These are phyloP conservation scores for Aspergillus avenaceus DNA, from an alignment of 495 filamentous ascomycete species.

Conservation along the genomic window DNA sequence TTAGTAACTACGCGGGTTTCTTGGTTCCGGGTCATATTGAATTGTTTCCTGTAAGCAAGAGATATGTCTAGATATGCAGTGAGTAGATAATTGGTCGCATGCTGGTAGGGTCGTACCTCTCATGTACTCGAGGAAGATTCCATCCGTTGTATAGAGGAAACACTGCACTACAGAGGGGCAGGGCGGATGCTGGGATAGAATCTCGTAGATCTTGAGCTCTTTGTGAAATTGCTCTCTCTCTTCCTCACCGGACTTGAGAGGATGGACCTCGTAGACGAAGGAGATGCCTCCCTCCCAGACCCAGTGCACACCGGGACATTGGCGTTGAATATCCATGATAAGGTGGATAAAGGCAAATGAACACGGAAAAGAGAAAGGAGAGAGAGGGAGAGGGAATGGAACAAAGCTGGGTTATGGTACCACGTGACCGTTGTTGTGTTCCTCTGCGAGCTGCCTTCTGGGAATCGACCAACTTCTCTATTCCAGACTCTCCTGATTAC, in stretches of 20 bases:
- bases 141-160: constrained; percentile 25
- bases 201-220: constrained; percentile 29
- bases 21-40: constrained; percentile 17
- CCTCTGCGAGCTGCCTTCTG: too few relatives aligned
- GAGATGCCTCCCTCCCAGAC: too few relatives aligned
- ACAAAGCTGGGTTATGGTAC: too few relatives aligned
- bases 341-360: too few relatives aligned
- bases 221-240: constrained; percentile 29
- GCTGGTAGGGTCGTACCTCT: constrained; percentile 18
- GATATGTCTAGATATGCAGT: constrained; percentile 11
- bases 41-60: constrained; percentile 22
- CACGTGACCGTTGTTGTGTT: too few relatives aligned
- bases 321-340: too few relatives aligned
- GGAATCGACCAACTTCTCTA: too few relatives aligned
- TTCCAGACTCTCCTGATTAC: too few relatives aligned
- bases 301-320: too few relatives aligned
- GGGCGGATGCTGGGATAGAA: constrained; percentile 22
- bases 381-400: too few relatives aligned
- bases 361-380: too few relatives aligned
- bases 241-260: constrained; percentile 25
- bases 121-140: constrained; percentile 40
- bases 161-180: constrained; percentile 30
- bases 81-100: constrained; percentile 4
- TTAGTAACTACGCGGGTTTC: constrained; percentile 21
- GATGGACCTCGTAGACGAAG: too few relatives aligned